A percentile compares a stretch with the other conserved stretches of the same genome.
Conservation (phyloP, 164 flowering plant species). For the Berberis thunbergii region DNA sequence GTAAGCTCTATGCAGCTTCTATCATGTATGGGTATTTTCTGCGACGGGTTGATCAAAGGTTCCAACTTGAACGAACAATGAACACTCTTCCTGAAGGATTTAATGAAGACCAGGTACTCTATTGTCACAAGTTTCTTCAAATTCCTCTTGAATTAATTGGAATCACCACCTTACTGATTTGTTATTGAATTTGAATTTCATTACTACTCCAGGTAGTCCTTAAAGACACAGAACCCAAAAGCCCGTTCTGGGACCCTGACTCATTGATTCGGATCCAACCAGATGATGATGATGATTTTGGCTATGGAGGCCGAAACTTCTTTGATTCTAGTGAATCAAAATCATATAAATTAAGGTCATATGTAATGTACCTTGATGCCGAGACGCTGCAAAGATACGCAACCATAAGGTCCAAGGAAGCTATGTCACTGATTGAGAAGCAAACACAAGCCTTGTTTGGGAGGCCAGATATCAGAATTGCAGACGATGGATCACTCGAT, state of each 20-base stretch:
- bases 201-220: not conserved
- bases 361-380: conserved; percentile 83
- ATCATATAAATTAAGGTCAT: conserved; percentile 52
- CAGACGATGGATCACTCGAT: conserved; percentile 61
- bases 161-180: too few relatives aligned
- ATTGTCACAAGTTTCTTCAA: too few relatives aligned
- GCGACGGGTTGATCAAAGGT: conserved; percentile 76
- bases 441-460: conserved; percentile 95
- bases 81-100: conserved; percentile 43
- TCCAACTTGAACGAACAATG: conserved; percentile 78
- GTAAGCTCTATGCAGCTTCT: conserved; percentile 95
- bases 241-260: conserved; percentile 64
- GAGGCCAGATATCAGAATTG: conserved; percentile 64
- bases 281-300: conserved; percentile 31
- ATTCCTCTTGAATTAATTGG: too few relatives aligned
- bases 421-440: conserved; percentile 75
- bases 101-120: conserved; percentile 18
- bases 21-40: conserved; percentile 96
- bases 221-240: conserved; percentile 31
- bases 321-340: conserved; percentile 28
- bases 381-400: conserved; percentile 86
- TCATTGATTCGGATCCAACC: conserved; percentile 43
- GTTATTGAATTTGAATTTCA: too few relatives aligned
- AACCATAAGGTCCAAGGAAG: conserved; percentile 78
- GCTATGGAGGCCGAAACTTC: conserved; percentile 15